Conservation (phyloP, 108 stramenopile genomes). For the Nitzschia sp. region DNA sequence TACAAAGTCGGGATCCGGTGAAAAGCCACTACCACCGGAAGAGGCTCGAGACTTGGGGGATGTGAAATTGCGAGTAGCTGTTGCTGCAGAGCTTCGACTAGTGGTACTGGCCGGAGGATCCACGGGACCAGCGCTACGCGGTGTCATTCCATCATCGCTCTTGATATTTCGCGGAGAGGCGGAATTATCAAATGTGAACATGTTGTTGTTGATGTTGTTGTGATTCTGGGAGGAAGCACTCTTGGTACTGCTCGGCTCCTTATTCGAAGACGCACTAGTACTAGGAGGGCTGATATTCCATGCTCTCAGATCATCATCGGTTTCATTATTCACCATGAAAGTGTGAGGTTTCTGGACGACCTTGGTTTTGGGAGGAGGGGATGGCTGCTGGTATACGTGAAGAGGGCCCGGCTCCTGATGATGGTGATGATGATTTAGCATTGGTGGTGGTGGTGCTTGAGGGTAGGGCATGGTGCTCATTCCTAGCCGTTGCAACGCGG, state of each 20-base stretch:
- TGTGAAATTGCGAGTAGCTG: slow-evolving; percentile 18
- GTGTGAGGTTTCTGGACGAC: background rate
- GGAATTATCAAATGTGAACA: slow-evolving; percentile 15
- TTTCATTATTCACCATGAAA: slow-evolving; percentile 21
- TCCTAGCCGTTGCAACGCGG: background rate
- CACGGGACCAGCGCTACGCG: background rate
- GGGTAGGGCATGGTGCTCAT: background rate
- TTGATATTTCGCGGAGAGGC: background rate
- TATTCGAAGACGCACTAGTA: background rate
- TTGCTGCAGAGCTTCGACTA: slow-evolving; percentile 8
- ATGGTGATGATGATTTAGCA: no score
- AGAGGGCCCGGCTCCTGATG: slow-evolving; percentile 26
- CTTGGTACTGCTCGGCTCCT: background rate
- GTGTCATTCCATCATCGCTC: background rate
- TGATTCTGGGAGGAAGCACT: slow-evolving; percentile 2
- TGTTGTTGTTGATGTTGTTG: no score
- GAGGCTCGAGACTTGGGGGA: slow-evolving; percentile 25
- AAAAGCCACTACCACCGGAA: slow-evolving; percentile 8
- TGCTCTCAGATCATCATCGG: slow-evolving; percentile 53
- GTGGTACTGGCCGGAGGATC: slow-evolving; percentile 1
- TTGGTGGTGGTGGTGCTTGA: background rate
- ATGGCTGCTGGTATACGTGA: slow-evolving; percentile 12
- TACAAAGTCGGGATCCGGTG: slow-evolving; percentile 12
- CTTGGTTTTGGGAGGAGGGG: slow-evolving; percentile 32
- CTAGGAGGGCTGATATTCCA: slow-evolving; percentile 49